phyloP scores from a whole-genome alignment of 2,329 filamentous ascomycete genomes.

The Tolypocladium sp. region DNA sequence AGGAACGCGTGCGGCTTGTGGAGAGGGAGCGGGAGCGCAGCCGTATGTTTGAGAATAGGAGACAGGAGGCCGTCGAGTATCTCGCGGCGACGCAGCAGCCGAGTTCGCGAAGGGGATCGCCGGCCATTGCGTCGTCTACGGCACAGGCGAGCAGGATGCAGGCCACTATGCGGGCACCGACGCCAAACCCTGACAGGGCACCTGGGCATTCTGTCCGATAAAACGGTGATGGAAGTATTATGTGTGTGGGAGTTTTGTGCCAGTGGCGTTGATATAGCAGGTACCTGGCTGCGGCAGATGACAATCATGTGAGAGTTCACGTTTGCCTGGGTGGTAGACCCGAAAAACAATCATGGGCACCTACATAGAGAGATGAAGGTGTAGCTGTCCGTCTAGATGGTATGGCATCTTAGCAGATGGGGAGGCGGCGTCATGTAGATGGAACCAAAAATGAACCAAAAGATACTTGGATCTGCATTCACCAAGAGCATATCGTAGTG shows the following conservation, averaged over 20 bases:
- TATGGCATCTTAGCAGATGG: not conserved
- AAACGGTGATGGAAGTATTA: not conserved
- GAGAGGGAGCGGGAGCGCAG: slow-evolving; percentile 40
- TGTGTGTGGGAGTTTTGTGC: not conserved
- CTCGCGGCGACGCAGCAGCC: slow-evolving; percentile 20
- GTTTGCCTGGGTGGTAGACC: not conserved
- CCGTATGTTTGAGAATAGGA: slow-evolving; percentile 36
- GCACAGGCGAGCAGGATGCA: slow-evolving; percentile 7
- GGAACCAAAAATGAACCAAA: not conserved
- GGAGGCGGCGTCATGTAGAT: not conserved
- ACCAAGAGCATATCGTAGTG: no score
- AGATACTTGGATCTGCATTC: no score
- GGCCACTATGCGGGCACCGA: slow-evolving; percentile 7
- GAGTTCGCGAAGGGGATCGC: slow-evolving; percentile 18
- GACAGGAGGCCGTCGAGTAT: slow-evolving; percentile 34
- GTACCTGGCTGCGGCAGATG: not conserved
- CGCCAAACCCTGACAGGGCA: slow-evolving; percentile 13
- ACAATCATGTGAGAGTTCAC: no score
- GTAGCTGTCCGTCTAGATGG: not conserved
- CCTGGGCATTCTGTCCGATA: not conserved
- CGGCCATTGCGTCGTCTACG: slow-evolving; percentile 14
- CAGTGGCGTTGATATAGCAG: not conserved
- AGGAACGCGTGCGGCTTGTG: slow-evolving; percentile 29
- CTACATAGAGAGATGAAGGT: not conserved
- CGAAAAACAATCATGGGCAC: not conserved